Conservation (phyloP, 2,329 filamentous ascomycete genomes). For the Neofusicoccum parvum region DNA sequence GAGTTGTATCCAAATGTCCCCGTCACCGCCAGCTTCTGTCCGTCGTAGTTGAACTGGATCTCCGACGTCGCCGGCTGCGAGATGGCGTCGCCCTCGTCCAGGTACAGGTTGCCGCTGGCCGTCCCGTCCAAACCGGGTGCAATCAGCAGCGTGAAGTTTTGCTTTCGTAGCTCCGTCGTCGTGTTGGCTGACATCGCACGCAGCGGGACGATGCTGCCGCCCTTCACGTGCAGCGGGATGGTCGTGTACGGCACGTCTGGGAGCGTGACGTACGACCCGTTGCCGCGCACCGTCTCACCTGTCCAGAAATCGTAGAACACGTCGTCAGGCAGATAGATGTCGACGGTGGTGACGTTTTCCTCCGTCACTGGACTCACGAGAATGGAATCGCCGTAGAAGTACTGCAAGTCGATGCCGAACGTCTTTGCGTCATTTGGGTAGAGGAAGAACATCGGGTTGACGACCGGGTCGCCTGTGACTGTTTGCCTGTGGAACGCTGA, state of each 20-base stretch:
- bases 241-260: slow-evolving; percentile 50
- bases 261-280: slow-evolving; percentile 48
- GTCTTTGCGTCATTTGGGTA: slow-evolving; percentile 63
- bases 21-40: slow-evolving; percentile 52
- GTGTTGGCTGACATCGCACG: slow-evolving; percentile 60
- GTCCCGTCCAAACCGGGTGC: slow-evolving; percentile 64
- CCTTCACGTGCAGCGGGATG: slow-evolving; percentile 70
- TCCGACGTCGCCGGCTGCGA: slow-evolving; percentile 59
- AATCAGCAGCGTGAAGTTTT: slow-evolving; percentile 72
- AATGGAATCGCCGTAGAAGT: slow-evolving; percentile 61
- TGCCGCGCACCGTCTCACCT: slow-evolving; percentile 48
- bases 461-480: slow-evolving; percentile 62
- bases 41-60: slow-evolving; percentile 62
- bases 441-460: slow-evolving; percentile 72
- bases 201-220: slow-evolving; percentile 66
- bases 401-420: slow-evolving; percentile 57
- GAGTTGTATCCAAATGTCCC: slow-evolving; percentile 58
- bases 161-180: slow-evolving; percentile 63
- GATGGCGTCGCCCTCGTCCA: slow-evolving; percentile 75
- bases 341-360: slow-evolving; percentile 55
- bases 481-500: slow-evolving; percentile 67
- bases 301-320: slow-evolving; percentile 65
- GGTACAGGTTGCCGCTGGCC: slow-evolving; percentile 69
- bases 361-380: slow-evolving; percentile 60
- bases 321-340: slow-evolving; percentile 60